Evolutionary conservation across 345 rosid species (phyloP).

Genomic region (Camelina hispida): DNA sequence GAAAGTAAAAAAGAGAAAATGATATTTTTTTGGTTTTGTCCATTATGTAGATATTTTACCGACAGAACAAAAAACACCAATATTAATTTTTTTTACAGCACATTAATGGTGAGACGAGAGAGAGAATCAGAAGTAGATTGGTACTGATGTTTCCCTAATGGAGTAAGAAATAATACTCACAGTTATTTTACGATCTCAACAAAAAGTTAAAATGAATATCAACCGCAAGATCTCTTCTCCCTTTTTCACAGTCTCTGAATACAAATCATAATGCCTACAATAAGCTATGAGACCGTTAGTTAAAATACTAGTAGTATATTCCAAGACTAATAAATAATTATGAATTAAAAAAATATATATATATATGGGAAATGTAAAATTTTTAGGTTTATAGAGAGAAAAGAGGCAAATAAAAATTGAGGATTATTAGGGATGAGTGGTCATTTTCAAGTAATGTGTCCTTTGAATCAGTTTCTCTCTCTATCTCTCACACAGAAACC

Average conservation of each 20-base stretch:
- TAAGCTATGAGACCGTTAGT: constrained; percentile 18
- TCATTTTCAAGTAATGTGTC: constrained; percentile 49
- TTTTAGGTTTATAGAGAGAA: constrained; percentile 29
- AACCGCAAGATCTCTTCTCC: constrained; percentile 22
- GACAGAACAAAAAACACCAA: constrained; percentile 21
- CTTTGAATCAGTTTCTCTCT: constrained; percentile 50
- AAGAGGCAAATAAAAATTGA: constrained; percentile 30
- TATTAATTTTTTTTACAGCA: constrained; percentile 14
- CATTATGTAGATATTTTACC: constrained; percentile 33
- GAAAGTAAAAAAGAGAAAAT: not conserved
- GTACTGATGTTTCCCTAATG: constrained; percentile 45
- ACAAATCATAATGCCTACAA: not conserved
- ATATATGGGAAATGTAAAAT: constrained; percentile 42
- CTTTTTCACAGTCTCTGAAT: not conserved
- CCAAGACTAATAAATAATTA: not conserved
- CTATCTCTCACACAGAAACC: constrained; percentile 49
- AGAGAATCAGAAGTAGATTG: constrained; percentile 46
- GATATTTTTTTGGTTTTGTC: constrained; percentile 15
- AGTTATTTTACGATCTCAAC: constrained; percentile 34
- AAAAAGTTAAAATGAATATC: constrained; percentile 7
- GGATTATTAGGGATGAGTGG: constrained; percentile 42
- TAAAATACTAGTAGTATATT: not conserved
- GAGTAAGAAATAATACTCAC: constrained; percentile 42
- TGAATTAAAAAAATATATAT: no score
- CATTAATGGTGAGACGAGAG: constrained; percentile 35